Evolutionary conservation across 2,329 filamentous ascomycete species (phyloP).

Genomic region (Dothideomycetes sp.): DNA sequence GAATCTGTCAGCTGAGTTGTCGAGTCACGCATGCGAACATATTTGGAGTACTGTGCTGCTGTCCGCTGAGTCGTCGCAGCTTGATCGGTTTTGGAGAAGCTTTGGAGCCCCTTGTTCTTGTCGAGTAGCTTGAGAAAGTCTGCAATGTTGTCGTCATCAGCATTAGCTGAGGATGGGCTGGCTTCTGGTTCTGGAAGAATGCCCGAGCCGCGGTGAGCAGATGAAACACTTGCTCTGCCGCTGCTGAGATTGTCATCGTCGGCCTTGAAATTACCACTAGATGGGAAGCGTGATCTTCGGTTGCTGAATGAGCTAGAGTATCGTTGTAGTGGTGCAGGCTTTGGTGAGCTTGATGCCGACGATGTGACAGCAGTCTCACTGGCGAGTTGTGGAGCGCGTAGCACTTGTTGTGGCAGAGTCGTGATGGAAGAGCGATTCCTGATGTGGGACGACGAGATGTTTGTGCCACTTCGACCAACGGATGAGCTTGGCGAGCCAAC

Average conservation of each 20-base stretch:
- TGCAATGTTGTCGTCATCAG: conserved; percentile 85
- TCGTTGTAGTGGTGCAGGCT: conserved; percentile 63
- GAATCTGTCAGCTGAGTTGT: conserved; percentile 85
- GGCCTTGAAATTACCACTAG: conserved; percentile 57
- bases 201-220: conserved; percentile 63
- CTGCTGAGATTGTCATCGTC: conserved; percentile 72
- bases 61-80: conserved; percentile 60
- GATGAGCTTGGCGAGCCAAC: conserved; percentile 43
- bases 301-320: conserved; percentile 95
- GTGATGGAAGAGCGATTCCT: conserved; percentile 63
- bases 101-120: conserved; percentile 72
- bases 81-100: conserved; percentile 57
- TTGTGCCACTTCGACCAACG: conserved; percentile 25
- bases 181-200: conserved; percentile 59
- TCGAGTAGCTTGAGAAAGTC: conserved; percentile 88
- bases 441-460: conserved; percentile 33
- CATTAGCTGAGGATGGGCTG: conserved; percentile 54
- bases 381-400: conserved; percentile 53
- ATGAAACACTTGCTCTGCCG: conserved; percentile 64
- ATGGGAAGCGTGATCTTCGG: conserved; percentile 65
- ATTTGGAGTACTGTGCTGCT: conserved; percentile 69
- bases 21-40: conserved; percentile 79
- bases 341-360: conserved; percentile 65
- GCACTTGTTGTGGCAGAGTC: conserved; percentile 62
- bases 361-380: conserved; percentile 52